These are phyloP conservation scores for Trichoderma arundinaceum DNA, from an alignment of 2,329 filamentous ascomycete genomes.

Conservation along the genomic window DNA sequence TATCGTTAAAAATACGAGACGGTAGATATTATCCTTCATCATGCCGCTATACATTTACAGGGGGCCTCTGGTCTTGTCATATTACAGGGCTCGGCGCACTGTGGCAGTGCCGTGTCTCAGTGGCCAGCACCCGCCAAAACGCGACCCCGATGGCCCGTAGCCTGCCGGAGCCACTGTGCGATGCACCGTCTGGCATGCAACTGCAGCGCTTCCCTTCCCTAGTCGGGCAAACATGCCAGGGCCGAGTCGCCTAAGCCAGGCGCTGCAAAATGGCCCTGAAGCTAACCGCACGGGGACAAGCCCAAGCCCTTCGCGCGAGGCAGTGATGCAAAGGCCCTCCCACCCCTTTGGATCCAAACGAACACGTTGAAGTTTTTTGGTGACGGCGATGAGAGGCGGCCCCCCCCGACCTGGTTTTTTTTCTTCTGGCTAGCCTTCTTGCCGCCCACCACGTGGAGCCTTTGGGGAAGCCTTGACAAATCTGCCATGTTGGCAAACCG, in stretches of 20 bases:
- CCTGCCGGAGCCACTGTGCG: constrained; percentile 10
- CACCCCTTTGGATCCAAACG: constrained; percentile 33
- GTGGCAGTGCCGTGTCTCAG: constrained; percentile 1
- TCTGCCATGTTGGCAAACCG: constrained; percentile 40
- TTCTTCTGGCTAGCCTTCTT: constrained; percentile 32
- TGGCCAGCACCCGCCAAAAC: background rate
- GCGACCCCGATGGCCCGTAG: constrained; percentile 25
- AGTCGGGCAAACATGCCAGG: background rate
- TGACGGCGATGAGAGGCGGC: constrained; percentile 15
- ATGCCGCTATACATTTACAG: too few relatives aligned
- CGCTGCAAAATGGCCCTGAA: constrained; percentile 31
- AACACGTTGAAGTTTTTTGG: constrained; percentile 40
- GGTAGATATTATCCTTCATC: too few relatives aligned
- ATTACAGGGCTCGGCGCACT: constrained; percentile 2
- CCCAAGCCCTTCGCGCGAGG: constrained; percentile 26
- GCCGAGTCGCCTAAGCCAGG: constrained; percentile 18
- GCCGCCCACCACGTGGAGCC: constrained; percentile 43
- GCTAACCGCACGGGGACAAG: constrained; percentile 34
- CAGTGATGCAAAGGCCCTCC: constrained; percentile 32
- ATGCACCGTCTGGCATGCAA: background rate
- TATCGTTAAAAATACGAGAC: too few relatives aligned
- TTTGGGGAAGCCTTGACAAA: constrained; percentile 37
- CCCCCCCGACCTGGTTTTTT: constrained; percentile 12
- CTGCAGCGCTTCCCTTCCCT: background rate
- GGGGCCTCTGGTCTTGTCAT: too few relatives aligned